phyloP scores from a whole-genome alignment of 129 eudicot genomes.

The Centella asiatica region DNA sequence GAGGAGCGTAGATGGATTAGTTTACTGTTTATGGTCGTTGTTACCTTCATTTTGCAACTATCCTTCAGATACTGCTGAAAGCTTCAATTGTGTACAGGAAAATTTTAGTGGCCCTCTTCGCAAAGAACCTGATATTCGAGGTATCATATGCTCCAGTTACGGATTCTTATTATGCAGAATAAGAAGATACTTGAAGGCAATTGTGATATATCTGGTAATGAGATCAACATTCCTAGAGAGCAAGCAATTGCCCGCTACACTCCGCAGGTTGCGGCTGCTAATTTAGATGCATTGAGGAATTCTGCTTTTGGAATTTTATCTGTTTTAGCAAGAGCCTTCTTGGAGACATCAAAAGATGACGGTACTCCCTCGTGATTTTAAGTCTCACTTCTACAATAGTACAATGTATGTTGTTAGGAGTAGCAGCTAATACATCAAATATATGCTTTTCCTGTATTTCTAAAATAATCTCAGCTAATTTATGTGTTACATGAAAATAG shows the following conservation, averaged over 20 bases:
- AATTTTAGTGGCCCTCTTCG: conserved; percentile 43
- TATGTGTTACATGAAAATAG: too few relatives aligned
- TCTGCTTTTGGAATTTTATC: conserved; percentile 59
- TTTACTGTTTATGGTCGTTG: conserved; percentile 82
- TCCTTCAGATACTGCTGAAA: conserved; percentile 69
- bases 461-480: too few relatives aligned
- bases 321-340: conserved; percentile 44
- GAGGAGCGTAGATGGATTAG: conserved; percentile 64
- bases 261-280: conserved; percentile 45
- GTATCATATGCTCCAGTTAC: conserved; percentile 82
- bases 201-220: conserved; percentile 19
- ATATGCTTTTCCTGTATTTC: too few relatives aligned
- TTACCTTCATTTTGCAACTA: conserved; percentile 94
- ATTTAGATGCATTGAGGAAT: conserved; percentile 51
- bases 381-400: background rate
- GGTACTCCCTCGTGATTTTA: conserved; percentile 76
- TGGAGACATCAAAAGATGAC: conserved; percentile 64
- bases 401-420: too few relatives aligned
- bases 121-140: conserved; percentile 65
- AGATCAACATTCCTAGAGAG: conserved; percentile 32
- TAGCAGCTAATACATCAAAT: background rate
- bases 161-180: conserved; percentile 72
- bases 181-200: conserved; percentile 52
- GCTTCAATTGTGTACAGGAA: conserved; percentile 60
- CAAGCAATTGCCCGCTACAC: conserved; percentile 54